A percentile compares a stretch with the other conserved stretches of the same genome.
Evolutionary conservation across 208 protist genomes (phyloP).

Genomic region (Acanthamoeba divionensis): DNA sequence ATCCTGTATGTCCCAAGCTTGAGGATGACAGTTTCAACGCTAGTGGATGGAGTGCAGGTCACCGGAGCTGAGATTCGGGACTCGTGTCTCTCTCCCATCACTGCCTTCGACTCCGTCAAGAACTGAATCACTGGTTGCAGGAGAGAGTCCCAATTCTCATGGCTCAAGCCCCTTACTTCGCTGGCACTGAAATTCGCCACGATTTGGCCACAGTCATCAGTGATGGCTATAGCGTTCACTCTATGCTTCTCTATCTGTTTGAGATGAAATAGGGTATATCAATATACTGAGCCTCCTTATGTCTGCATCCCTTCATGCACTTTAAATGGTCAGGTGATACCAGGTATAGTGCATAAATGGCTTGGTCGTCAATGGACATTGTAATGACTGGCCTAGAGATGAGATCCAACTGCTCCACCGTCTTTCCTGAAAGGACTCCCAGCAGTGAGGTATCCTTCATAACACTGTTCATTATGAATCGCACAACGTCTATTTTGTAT

Average conservation of each 20-base stretch:
- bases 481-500: not conserved
- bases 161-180: not conserved
- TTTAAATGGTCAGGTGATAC: not conserved
- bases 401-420: not conserved
- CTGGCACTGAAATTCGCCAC: slow-evolving; percentile 1
- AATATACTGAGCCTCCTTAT: not conserved
- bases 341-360: not conserved
- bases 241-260: not conserved
- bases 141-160: not conserved
- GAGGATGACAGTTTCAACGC: not conserved
- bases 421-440: not conserved
- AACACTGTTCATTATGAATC: not conserved
- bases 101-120: too few relatives aligned
- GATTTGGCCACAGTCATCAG: not conserved
- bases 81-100: too few relatives aligned
- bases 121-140: not conserved
- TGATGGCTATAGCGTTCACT: not conserved
- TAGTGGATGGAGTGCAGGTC: not conserved
- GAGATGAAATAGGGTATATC: not conserved
- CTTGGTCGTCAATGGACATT: not conserved
- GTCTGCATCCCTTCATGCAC: not conserved
- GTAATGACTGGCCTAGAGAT: slow-evolving; percentile 6
- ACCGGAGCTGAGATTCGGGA: not conserved
- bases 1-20: slow-evolving; percentile 7
- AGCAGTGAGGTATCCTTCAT: not conserved